A percentile compares a stretch with the other conserved stretches of the same genome.
phyloP scores from a whole-genome alignment of 345 rosid species.

The Cardamine chenopodiifolia region DNA sequence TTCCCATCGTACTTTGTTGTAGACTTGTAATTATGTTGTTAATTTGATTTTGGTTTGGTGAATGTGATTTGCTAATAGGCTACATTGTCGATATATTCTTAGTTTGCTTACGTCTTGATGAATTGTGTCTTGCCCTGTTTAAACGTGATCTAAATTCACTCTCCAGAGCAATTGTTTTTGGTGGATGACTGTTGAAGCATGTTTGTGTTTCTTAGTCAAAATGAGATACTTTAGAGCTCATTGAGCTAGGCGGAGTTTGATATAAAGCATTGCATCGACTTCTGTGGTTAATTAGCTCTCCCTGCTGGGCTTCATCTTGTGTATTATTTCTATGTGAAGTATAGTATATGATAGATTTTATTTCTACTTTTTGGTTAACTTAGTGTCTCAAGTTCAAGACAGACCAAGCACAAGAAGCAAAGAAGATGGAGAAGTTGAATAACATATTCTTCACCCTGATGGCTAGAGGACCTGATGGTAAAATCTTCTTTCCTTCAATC shows the following conservation, averaged over 20 bases:
- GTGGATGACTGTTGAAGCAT: constrained; percentile 25
- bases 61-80: constrained; percentile 13
- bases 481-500: neutral
- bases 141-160: neutral
- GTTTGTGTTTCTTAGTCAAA: constrained; percentile 21
- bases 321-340: neutral
- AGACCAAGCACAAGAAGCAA: constrained; percentile 96
- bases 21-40: neutral
- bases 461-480: constrained; percentile 97
- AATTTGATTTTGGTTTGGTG: constrained; percentile 7
- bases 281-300: constrained; percentile 20
- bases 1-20: neutral
- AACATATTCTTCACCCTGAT: constrained; percentile 88
- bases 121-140: neutral
- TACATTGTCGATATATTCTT: neutral
- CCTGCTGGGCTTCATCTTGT: neutral
- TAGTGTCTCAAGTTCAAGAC: constrained; percentile 98
- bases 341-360: neutral
- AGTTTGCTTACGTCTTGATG: neutral
- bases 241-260: neutral
- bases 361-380: neutral
- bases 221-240: neutral
- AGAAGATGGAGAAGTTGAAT: constrained; percentile 97
- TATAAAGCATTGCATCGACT: neutral
- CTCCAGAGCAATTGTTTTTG: neutral